Conservation (phyloP, 2,329 filamentous ascomycete species). For the Nannizzia gypsea region DNA sequence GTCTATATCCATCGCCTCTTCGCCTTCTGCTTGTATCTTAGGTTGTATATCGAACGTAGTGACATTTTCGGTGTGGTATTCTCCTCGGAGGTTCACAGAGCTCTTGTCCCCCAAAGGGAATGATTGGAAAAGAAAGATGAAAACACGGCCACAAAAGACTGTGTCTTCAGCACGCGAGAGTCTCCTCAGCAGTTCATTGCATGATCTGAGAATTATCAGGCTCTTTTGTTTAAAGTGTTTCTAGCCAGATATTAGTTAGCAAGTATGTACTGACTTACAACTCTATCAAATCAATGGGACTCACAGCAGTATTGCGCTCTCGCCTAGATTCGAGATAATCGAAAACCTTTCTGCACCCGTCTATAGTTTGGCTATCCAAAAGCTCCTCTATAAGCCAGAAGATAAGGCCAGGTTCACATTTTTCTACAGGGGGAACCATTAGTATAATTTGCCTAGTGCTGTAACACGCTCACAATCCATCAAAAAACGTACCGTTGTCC, state of each 20-base stretch:
- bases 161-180: constrained; percentile 94
- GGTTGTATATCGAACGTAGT: constrained; percentile 63
- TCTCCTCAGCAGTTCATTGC: constrained; percentile 86
- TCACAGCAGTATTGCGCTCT: constrained; percentile 70
- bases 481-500: constrained; percentile 55
- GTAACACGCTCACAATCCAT: not conserved
- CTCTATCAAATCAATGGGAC: constrained; percentile 6
- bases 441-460: not conserved
- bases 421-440: constrained; percentile 8
- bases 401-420: constrained; percentile 63
- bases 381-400: constrained; percentile 92
- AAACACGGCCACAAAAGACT: constrained; percentile 91
- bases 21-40: constrained; percentile 24
- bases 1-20: constrained; percentile 58
- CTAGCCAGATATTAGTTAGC: constrained; percentile 17
- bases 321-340: constrained; percentile 89
- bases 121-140: constrained; percentile 97
- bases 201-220: constrained; percentile 79
- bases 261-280: not conserved
- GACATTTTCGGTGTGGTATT: constrained; percentile 91
- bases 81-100: constrained; percentile 88
- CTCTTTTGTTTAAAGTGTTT: constrained; percentile 71
- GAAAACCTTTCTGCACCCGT: constrained; percentile 81
- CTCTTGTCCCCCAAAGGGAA: constrained; percentile 95
- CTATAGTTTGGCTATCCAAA: constrained; percentile 87